Evolutionary conservation across 163 green algal genomes (phyloP).

Genomic region (Prototheca wickerhamii): DNA sequence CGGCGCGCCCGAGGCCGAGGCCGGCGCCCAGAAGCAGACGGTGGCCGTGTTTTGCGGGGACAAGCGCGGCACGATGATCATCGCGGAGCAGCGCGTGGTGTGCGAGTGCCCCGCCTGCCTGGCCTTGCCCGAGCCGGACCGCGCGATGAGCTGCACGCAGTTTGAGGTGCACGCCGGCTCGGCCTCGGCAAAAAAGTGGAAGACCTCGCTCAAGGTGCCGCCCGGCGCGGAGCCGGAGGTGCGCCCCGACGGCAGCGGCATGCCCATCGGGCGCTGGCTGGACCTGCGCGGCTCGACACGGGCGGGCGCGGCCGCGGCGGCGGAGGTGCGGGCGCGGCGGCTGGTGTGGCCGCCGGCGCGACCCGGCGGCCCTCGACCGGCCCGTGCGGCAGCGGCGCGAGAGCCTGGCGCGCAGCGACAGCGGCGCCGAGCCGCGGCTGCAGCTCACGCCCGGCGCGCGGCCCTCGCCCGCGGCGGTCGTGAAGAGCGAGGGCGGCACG

Average conservation of each 20-base stretch:
- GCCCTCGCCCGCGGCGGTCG: too few species aligned
- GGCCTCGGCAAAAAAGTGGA: constrained; percentile 75
- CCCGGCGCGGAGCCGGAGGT: constrained; percentile 46
- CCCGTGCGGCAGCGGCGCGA: too few species aligned
- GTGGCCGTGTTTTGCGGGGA: constrained; percentile 39
- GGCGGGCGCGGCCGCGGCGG: constrained; percentile 3
- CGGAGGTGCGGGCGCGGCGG: too few species aligned
- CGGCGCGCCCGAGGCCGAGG: background rate
- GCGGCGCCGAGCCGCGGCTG: too few species aligned
- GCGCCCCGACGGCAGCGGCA: constrained; percentile 30
- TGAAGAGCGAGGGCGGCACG: too few species aligned
- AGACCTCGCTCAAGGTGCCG: constrained; percentile 53
- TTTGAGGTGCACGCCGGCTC: constrained; percentile 60
- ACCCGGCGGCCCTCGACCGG: too few species aligned
- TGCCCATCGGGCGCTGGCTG: constrained; percentile 67
- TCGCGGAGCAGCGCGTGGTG: constrained; percentile 46
- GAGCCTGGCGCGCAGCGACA: too few species aligned
- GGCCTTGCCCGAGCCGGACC: constrained; percentile 18
- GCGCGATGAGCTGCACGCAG: constrained; percentile 57
- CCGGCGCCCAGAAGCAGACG: constrained; percentile 5
- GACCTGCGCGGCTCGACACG: constrained; percentile 49
- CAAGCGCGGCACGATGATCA: constrained; percentile 36
- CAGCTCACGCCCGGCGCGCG: too few species aligned
- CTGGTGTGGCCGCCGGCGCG: too few species aligned
- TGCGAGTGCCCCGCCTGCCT: constrained; percentile 49